Evolutionary conservation across 208 protist genomes (phyloP).

Genomic region (Acanthamoeba triangularis): DNA sequence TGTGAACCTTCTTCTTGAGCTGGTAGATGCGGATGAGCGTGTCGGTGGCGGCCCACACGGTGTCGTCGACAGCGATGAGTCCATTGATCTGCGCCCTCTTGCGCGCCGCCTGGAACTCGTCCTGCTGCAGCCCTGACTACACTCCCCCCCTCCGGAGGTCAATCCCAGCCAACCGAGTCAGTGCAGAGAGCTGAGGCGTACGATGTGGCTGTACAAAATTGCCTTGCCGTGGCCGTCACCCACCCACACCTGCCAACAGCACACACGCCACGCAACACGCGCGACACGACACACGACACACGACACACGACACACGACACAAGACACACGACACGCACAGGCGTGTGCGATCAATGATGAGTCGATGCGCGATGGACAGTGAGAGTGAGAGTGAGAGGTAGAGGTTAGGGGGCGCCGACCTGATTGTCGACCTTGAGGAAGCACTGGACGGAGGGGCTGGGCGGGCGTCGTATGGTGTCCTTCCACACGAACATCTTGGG

Average conservation of each 20-base stretch:
- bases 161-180: too few relatives aligned
- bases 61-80: not conserved
- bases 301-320: too few relatives aligned
- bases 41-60: conserved; percentile 29
- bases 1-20: not conserved
- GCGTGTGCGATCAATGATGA: too few relatives aligned
- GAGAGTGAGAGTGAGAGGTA: too few relatives aligned
- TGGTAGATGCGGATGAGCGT: conserved; percentile 3
- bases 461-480: not conserved
- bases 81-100: conserved; percentile 60
- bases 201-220: conserved; percentile 3
- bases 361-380: too few relatives aligned
- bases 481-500: conserved; percentile 31
- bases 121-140: not conserved
- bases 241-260: not conserved
- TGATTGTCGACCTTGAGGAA: conserved; percentile 40
- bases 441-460: not conserved
- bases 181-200: not conserved
- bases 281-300: too few relatives aligned
- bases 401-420: too few relatives aligned
- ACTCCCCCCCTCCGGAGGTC: too few relatives aligned
- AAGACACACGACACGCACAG: too few relatives aligned
- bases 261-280: too few relatives aligned
- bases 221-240: not conserved
- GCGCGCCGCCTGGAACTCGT: conserved; percentile 39